phyloP scores from a whole-genome alignment of 2,329 filamentous ascomycete species.

The Hypoxylon sp. region DNA sequence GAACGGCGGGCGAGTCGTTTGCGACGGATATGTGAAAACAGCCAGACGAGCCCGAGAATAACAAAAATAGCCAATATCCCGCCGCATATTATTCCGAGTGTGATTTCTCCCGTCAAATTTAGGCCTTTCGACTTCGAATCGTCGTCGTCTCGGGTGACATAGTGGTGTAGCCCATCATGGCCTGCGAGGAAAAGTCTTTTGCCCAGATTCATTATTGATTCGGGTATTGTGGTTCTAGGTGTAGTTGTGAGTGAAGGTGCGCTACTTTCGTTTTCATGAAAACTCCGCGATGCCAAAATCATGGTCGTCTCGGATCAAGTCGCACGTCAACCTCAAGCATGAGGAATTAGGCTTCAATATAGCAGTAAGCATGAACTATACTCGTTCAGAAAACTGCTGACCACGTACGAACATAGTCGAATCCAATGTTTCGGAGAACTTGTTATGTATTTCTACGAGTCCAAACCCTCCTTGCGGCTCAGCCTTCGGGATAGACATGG shows the following conservation, averaged over 20 bases:
- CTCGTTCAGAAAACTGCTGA: background rate
- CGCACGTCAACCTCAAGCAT: too few relatives aligned
- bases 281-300: background rate
- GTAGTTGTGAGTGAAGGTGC: background rate
- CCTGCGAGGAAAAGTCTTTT: background rate
- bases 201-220: background rate
- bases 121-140: background rate
- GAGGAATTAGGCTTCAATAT: background rate
- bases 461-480: background rate
- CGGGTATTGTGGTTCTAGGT: background rate
- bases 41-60: constrained; percentile 12
- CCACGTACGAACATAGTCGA: background rate
- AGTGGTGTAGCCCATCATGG: background rate
- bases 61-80: constrained; percentile 6
- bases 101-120: background rate
- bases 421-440: background rate
- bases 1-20: background rate
- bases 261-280: background rate
- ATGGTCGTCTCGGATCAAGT: background rate
- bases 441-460: background rate
- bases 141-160: background rate
- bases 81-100: constrained; percentile 10
- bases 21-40: background rate
- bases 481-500: background rate
- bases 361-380: background rate